Evolutionary conservation across 768 basidiomycete genomes (phyloP), one percentile per base, ranked within the genome.

Genomic region (Boletus speciosus): DNA sequence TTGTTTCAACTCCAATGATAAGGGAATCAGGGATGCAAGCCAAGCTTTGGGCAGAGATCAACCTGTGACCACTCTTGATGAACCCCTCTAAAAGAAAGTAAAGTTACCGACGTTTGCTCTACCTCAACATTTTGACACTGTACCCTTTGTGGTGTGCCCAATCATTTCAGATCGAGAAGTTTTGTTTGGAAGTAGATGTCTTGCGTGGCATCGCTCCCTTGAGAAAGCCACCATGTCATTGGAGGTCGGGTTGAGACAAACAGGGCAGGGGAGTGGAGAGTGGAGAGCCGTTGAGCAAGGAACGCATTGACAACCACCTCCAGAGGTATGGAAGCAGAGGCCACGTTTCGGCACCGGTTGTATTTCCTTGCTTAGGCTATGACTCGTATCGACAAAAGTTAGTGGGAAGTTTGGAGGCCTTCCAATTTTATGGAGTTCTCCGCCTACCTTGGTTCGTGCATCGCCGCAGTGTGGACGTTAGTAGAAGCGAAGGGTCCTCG

Each of bases 201-300:
- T 25, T 25, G 15, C 23, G 16, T 39, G 37, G 40, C 10, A 23
- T 19, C 31, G 10, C 16, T 35, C 12, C 12, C 9, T 2, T 1
- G 21, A 47, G 31, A 1, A 15, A 4, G 29, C 23, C 45, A 39
- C 15, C 15, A 32, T n/a, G 15, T 16, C 16, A 23, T 19, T 35
- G 57, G 46, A 59, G 57, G 36, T 39, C 46, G 41, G 57, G 2
- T 35, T 36, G 21, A 38, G 51, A 29, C 23, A 29, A 12, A 42
- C 14, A 47, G 42, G 55, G 47, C 0, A 41, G n/a, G 32, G 21
- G 36, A 46, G 5, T 21, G 3, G 23, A 15, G 14, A 21, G 7
- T 14, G 1, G 25, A 19, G 10, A 50, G 8, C n/a, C 16, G 14
- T 11, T 15, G 9, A 14, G n/a, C 19, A 8, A 38, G 27, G 10